phyloP scores from a whole-genome alignment of 306 rosid genomes.

The Carpinus viminea region DNA sequence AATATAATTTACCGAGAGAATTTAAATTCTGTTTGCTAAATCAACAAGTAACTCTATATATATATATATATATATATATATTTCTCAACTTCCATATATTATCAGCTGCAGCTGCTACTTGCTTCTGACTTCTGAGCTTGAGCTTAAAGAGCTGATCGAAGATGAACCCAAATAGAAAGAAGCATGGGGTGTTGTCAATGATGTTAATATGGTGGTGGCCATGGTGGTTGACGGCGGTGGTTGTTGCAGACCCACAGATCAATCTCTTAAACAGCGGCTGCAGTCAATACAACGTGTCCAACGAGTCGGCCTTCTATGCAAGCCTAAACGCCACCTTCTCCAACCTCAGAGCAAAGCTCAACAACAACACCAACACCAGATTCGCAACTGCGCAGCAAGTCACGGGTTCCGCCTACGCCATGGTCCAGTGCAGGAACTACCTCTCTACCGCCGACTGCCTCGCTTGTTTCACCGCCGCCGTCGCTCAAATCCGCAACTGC shows the following conservation, averaged over 20 bases:
- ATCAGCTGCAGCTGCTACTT: too few species aligned
- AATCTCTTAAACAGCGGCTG: constrained; percentile 54
- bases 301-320: constrained; percentile 36
- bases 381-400: constrained; percentile 51
- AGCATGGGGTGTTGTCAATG: background rate
- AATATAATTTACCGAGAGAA: too few species aligned
- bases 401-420: constrained; percentile 48
- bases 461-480: constrained; percentile 47
- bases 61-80: too few species aligned
- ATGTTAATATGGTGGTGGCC: constrained; percentile 15
- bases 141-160: background rate
- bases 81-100: too few species aligned
- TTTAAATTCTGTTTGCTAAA: too few species aligned
- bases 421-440: constrained; percentile 66
- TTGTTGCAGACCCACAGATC: constrained; percentile 47
- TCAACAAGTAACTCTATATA: too few species aligned
- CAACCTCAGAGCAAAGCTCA: constrained; percentile 30
- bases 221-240: constrained; percentile 8
- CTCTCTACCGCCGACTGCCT: constrained; percentile 52
- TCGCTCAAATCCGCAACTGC: constrained; percentile 55
- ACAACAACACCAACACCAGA: constrained; percentile 21
- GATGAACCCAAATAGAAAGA: background rate
- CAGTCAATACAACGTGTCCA: constrained; percentile 64
- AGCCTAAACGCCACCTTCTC: constrained; percentile 53
- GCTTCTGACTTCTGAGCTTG: background rate